These are phyloP conservation scores for Pseudisothecium myosuroides DNA, from an alignment of 225 moss, liverwort and hornwort genomes.

Conservation along the genomic window DNA sequence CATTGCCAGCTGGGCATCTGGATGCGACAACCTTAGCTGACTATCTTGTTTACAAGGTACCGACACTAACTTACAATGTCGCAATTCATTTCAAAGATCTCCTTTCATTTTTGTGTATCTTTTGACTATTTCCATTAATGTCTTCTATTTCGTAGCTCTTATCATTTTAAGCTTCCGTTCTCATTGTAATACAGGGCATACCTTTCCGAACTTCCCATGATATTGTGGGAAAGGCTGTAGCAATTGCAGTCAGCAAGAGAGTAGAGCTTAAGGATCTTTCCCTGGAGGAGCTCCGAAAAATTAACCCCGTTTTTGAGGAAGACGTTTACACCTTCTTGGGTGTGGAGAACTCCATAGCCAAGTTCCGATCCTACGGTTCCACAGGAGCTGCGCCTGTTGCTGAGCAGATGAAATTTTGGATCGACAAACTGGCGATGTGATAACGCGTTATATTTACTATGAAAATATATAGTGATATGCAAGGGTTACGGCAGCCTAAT, in stretches of 20 bases:
- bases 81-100: not conserved
- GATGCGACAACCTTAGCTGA: conserved; percentile 99
- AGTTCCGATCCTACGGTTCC: conserved; percentile 83
- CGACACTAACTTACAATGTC: not conserved
- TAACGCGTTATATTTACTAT: not conserved
- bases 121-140: not conserved
- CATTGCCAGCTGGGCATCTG: conserved; percentile 81
- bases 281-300: conserved; percentile 50
- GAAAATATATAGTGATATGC: not conserved
- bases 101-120: not conserved
- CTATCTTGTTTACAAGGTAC: conserved; percentile 95
- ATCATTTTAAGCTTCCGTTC: not conserved
- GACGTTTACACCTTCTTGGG: conserved; percentile 89
- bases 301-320: conserved; percentile 64
- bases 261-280: conserved; percentile 65
- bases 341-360: conserved; percentile 75
- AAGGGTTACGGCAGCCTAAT: not conserved
- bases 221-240: conserved; percentile 89
- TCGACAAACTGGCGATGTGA: conserved; percentile 44
- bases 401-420: conserved; percentile 83
- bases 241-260: conserved; percentile 62
- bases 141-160: not conserved
- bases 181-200: conserved; percentile 41
- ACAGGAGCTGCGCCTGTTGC: conserved; percentile 76
- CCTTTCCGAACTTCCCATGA: conserved; percentile 98